Percentiles rank a stretch among this genome's conserved stretches.
phyloP scores from a whole-genome alignment of 345 rosid species.

The Eucalyptus pauciflora region DNA sequence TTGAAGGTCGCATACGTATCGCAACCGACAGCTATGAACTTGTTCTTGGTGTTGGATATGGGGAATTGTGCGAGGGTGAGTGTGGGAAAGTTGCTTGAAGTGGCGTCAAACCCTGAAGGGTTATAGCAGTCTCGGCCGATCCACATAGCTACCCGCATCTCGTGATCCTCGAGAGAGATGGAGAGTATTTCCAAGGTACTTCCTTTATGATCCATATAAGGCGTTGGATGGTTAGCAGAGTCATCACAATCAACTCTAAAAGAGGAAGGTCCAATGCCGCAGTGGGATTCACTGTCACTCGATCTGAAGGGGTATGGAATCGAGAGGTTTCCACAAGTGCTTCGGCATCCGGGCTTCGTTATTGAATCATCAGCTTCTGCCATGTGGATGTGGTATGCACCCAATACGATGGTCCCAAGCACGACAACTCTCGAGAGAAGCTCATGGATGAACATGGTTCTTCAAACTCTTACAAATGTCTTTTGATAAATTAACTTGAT shows the following conservation, averaged over 20 bases:
- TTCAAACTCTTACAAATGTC: neutral
- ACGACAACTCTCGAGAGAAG: neutral
- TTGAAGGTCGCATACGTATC: neutral
- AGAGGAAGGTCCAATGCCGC: fast-evolving
- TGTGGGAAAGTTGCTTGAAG: fast-evolving
- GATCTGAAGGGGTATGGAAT: neutral
- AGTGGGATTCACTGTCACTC: neutral
- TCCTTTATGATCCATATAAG: fast-evolving
- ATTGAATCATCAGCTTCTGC: neutral
- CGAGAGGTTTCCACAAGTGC: neutral
- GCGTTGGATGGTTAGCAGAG: neutral
- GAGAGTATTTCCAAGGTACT: fast-evolving
- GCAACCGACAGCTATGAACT: neutral
- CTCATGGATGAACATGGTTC: neutral
- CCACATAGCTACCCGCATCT: neutral
- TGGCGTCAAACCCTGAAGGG: fast-evolving
- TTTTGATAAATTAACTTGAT: neutral
- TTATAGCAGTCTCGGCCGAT: neutral
- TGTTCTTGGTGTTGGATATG: neutral
- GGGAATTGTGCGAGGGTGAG: neutral
- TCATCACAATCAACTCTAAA: neutral
- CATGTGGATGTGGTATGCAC: neutral
- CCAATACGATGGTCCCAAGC: neutral
- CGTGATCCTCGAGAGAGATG: neutral
- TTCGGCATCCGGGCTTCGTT: neutral